These are phyloP conservation scores for Boletus pseudo-olivaceus DNA, from an alignment of 768 basidiomycete genomes.

Conservation along the genomic window DNA sequence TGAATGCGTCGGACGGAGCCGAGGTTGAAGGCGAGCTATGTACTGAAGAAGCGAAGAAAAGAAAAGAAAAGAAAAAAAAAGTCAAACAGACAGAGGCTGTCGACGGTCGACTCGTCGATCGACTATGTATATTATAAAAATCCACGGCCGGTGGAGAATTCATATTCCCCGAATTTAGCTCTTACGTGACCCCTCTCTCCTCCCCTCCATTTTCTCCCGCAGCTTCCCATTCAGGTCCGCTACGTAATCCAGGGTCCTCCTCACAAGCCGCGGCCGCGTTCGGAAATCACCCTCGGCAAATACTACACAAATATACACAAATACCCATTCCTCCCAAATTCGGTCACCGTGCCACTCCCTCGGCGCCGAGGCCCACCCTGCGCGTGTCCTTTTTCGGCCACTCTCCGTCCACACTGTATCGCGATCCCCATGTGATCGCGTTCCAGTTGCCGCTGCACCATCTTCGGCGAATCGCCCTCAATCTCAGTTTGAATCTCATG, in stretches of 20 bases:
- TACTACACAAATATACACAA: slow-evolving; percentile 20
- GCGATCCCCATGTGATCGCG: slow-evolving; percentile 32
- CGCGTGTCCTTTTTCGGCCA: slow-evolving; percentile 28
- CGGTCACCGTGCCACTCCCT: slow-evolving; percentile 32
- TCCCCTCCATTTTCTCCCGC: slow-evolving; percentile 33
- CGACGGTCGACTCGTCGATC: slow-evolving; percentile 30
- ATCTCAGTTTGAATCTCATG: slow-evolving; percentile 30
- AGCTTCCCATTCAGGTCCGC: slow-evolving; percentile 22
- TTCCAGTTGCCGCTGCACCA: slow-evolving; percentile 34
- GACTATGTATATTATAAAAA: slow-evolving; percentile 38
- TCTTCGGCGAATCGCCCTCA: slow-evolving; percentile 31
- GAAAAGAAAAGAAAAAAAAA: slow-evolving; percentile 26
- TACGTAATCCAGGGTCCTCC: slow-evolving; percentile 36
- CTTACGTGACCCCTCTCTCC: slow-evolving; percentile 33
- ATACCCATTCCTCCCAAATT: slow-evolving; percentile 21
- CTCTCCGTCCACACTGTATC: slow-evolving; percentile 32
- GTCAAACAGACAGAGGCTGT: slow-evolving; percentile 29
- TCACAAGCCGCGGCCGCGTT: slow-evolving; percentile 36
- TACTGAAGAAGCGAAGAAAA: slow-evolving; percentile 32
- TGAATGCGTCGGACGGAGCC: slow-evolving; percentile 29
- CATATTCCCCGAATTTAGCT: slow-evolving; percentile 34
- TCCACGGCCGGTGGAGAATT: slow-evolving; percentile 38
- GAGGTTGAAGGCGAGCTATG: slow-evolving; percentile 24
- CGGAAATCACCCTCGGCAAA: slow-evolving; percentile 39
- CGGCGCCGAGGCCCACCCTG: slow-evolving; percentile 40